Evolutionary conservation across 1,139 yeast genomes (phyloP).

Genomic region (Saccharomyces hybrid): DNA sequence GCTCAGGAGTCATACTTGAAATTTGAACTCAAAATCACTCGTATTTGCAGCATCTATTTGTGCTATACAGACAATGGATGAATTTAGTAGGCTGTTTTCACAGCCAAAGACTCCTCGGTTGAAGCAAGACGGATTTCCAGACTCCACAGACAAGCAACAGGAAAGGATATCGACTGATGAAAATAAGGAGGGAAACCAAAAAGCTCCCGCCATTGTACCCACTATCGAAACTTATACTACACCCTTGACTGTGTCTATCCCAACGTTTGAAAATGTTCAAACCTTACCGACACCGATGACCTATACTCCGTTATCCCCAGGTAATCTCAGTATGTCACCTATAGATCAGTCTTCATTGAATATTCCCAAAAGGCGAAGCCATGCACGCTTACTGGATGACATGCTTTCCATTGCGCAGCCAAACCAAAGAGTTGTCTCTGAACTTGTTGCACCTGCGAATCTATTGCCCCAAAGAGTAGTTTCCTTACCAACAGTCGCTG

Average conservation of each 20-base stretch:
- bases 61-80: background rate
- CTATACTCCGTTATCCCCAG: constrained; percentile 24
- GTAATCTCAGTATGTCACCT: constrained; percentile 14
- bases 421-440: constrained; percentile 24
- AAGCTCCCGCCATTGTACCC: background rate
- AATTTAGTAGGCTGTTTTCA: background rate
- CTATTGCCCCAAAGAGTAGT: constrained; percentile 19
- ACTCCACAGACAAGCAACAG: background rate
- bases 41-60: background rate
- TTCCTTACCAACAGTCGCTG: constrained; percentile 22
- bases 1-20: background rate
- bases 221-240: constrained; percentile 6
- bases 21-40: background rate
- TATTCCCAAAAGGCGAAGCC: constrained; percentile 14
- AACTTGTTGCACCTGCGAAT: constrained; percentile 17
- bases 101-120: constrained; percentile 9
- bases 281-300: constrained; percentile 29
- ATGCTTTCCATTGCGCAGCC: constrained; percentile 1
- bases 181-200: background rate
- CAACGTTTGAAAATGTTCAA: constrained; percentile 21
- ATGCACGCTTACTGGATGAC: background rate
- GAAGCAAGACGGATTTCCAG: constrained; percentile 9
- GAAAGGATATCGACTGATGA: background rate
- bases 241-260: constrained; percentile 15
- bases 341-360: constrained; percentile 6